phyloP scores from a whole-genome alignment of 78 protist genomes.

The Diacronema lutheri region DNA sequence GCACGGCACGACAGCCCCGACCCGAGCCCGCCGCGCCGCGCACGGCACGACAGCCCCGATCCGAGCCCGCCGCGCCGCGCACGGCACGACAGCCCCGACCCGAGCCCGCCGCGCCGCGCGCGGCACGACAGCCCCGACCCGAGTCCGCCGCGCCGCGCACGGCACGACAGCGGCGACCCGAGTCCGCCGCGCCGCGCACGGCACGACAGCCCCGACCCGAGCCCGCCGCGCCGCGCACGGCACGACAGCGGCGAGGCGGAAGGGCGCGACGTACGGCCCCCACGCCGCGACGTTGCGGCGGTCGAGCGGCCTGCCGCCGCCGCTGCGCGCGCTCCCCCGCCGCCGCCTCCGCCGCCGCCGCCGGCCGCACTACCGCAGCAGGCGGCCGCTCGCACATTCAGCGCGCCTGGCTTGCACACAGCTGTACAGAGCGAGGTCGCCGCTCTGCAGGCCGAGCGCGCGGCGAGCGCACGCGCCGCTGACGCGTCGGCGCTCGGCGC shows the following conservation, averaged over 20 bases:
- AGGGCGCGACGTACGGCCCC: no score
- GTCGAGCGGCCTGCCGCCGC: no score
- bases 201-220: no score
- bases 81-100: no score
- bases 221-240: neutral
- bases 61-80: no score
- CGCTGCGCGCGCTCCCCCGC: no score
- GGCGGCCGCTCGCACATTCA: neutral
- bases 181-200: neutral
- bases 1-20: neutral
- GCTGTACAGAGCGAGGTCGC: neutral
- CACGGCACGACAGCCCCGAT: no score
- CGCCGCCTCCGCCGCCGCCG: no score
- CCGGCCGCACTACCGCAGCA: neutral
- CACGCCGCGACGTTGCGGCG: no score
- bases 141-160: neutral
- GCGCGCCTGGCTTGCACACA: constrained; percentile 8
- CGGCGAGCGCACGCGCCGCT: neutral
- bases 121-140: no score
- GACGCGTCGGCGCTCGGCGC: neutral
- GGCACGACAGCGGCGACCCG: no score
- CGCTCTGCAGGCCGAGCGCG: neutral
- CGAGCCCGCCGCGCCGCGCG: constrained; percentile 7
- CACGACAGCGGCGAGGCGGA: no score
- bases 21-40: neutral